Evolutionary conservation across 306 rosid genomes (phyloP), one percentile per base, ranked within the genome.

Genomic region (Psophocarpus tetragonolobus): DNA sequence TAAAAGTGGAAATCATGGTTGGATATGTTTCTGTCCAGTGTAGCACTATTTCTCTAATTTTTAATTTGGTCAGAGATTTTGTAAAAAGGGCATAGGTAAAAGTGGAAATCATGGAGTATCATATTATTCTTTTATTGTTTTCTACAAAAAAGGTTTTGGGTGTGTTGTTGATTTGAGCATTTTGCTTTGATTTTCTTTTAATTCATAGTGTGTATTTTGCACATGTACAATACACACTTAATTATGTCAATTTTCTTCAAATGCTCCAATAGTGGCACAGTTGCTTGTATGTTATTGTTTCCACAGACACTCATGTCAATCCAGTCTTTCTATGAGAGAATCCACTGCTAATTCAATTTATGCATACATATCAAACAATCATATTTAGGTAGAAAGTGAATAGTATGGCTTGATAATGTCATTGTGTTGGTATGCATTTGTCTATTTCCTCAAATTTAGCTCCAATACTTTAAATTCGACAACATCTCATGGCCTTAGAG

Each of bases 261-360:
- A 21, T 14, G 6, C 10, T 20, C 65, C 2, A 13, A 30, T 13
- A 3, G 21, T 27, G 66, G 23, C 11, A 15, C 2, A 60, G 21
- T 67, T 56, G 38, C 30, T 54, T 47, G 71, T 74, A 17, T 58
- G 15, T 10, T 45, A n/a, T 71, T 21, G 64, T 62, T 50, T 72
- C 8, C 62, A 80, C 73, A 72, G 18, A 48, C 36, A 48, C 70
- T 72, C 56, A 35, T 39, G 27, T 47, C 35, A 27, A 26, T 29
- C 57, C 2, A 42, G 18, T 18, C 33, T 66, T n/a, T 44, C 9
- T 24, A 48, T 61, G 7, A 10, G 13, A 18, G 12, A 63, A 24
- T 13, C 24, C 58, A 26, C 17, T 26, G 8, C 15, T 2, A 27
- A 1, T 14, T 2, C 36, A 45, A n/a, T 32, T 24, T 45, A 45